These are phyloP conservation scores for Emmonsiellopsis sp. DNA, from an alignment of 2,329 filamentous ascomycete genomes.

Conservation along the genomic window DNA sequence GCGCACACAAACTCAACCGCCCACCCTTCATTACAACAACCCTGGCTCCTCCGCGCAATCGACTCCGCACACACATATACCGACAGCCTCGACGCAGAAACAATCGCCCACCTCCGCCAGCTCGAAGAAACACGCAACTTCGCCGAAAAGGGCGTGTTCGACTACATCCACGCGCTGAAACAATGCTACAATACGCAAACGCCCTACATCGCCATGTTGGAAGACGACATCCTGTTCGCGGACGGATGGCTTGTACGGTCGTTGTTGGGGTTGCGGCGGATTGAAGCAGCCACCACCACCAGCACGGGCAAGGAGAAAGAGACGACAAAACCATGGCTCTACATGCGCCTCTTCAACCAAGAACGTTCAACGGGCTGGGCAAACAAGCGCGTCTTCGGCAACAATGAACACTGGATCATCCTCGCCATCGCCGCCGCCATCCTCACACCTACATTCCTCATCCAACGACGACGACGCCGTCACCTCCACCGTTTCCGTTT, in stretches of 20 bases:
- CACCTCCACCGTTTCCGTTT: not conserved
- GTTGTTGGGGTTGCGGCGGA: conserved; percentile 16
- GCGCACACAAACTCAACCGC: conserved; percentile 10
- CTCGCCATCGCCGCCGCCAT: not conserved
- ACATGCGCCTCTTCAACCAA: conserved; percentile 14
- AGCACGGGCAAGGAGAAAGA: not conserved
- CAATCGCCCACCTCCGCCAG: conserved; percentile 8
- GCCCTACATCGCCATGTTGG: conserved; percentile 34
- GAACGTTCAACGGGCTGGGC: conserved; percentile 11
- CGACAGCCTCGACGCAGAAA: not conserved
- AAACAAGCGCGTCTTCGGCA: conserved; percentile 5
- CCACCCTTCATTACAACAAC: conserved; percentile 11
- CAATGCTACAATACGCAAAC: conserved; percentile 28
- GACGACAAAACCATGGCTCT: conserved; percentile 8
- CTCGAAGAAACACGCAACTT: conserved; percentile 2
- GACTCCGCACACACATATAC: not conserved
- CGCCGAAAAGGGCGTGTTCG: conserved; percentile 33
- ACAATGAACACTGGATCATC: conserved; percentile 5
- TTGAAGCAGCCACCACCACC: conserved; percentile 6
- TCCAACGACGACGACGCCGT: not conserved
- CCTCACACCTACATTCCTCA: not conserved
- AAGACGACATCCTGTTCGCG: conserved; percentile 38
- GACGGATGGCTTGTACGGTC: conserved; percentile 39
- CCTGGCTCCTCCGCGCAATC: conserved; percentile 10
- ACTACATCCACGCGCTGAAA: conserved; percentile 34